Conservation (phyloP, 352 stramenopile species). For the Blastocystis sp. region DNA sequence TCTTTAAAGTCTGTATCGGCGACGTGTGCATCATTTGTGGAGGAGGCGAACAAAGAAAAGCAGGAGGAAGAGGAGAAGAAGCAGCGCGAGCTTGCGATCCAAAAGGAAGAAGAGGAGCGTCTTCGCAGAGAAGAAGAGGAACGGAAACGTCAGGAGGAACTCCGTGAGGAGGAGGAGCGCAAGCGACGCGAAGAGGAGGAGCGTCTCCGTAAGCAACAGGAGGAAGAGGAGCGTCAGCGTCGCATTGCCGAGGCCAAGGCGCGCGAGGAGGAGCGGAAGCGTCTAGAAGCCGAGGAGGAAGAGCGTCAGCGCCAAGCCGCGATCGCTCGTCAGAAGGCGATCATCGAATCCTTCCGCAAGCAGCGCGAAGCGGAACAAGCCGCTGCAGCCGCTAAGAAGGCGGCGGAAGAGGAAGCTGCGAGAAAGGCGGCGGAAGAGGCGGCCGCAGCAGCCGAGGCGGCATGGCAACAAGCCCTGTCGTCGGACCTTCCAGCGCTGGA, state of each 20-base stretch:
- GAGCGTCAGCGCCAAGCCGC: background rate
- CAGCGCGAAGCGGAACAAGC: background rate
- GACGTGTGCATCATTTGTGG: background rate
- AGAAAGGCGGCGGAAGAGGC: background rate
- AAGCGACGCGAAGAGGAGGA: constrained; percentile 8
- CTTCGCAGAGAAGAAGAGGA: background rate
- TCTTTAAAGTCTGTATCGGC: background rate
- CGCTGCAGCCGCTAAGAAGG: background rate
- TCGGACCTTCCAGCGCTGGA: background rate
- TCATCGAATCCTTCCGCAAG: background rate
- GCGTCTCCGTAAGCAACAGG: background rate
- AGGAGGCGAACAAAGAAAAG: background rate
- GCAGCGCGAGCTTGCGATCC: background rate
- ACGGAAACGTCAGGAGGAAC: constrained; percentile 1
- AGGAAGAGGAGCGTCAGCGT: background rate
- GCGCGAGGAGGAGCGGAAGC: background rate
- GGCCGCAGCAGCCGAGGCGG: background rate
- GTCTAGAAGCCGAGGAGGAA: constrained; percentile 20
- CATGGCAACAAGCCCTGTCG: background rate
- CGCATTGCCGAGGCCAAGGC: background rate
- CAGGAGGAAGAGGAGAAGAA: background rate
- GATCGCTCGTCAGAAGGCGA: background rate
- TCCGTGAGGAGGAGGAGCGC: background rate
- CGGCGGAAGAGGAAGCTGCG: background rate
- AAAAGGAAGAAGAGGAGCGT: background rate